phyloP scores from a whole-genome alignment of 2,329 filamentous ascomycete species.

The Exserohilum rostratum region DNA sequence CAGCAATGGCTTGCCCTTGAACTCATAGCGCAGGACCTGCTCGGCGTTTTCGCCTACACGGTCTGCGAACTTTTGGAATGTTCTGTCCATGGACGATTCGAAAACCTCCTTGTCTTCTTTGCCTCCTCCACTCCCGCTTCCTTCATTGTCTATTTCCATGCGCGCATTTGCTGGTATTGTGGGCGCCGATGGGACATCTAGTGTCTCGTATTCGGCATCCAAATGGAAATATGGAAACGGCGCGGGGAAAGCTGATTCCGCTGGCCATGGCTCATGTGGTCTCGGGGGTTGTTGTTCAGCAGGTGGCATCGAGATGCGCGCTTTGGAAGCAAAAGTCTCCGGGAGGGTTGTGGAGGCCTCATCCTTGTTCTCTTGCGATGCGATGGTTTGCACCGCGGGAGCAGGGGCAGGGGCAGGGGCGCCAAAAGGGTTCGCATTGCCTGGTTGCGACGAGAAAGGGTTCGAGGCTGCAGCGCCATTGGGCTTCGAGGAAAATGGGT shows the following conservation, averaged over 20 bases:
- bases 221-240: conserved; percentile 79
- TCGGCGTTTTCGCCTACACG: conserved; percentile 58
- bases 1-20: conserved; percentile 63
- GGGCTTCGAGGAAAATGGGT: conserved; percentile 64
- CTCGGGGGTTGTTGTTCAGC: conserved; percentile 43
- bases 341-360: conserved; percentile 62
- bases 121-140: conserved; percentile 35
- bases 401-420: conserved; percentile 59
- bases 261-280: conserved; percentile 77
- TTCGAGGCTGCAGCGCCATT: conserved; percentile 54
- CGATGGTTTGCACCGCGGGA: conserved; percentile 29
- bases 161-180: conserved; percentile 57
- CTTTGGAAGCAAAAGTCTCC: conserved; percentile 77
- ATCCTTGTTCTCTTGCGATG: conserved; percentile 26
- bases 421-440: conserved; percentile 36
- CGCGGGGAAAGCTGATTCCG: conserved; percentile 65
- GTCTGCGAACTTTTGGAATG: conserved; percentile 60
- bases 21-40: conserved; percentile 59
- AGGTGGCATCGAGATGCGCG: conserved; percentile 55
- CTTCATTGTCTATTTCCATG: conserved; percentile 48
- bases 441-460: conserved; percentile 58
- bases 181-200: conserved; percentile 64
- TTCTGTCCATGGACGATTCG: conserved; percentile 56
- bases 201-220: conserved; percentile 90
- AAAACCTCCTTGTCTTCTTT: conserved; percentile 57